These are phyloP conservation scores for Maudiozyma serrabonitensis DNA, from an alignment of 805 yeast species.

Conservation along the genomic window DNA sequence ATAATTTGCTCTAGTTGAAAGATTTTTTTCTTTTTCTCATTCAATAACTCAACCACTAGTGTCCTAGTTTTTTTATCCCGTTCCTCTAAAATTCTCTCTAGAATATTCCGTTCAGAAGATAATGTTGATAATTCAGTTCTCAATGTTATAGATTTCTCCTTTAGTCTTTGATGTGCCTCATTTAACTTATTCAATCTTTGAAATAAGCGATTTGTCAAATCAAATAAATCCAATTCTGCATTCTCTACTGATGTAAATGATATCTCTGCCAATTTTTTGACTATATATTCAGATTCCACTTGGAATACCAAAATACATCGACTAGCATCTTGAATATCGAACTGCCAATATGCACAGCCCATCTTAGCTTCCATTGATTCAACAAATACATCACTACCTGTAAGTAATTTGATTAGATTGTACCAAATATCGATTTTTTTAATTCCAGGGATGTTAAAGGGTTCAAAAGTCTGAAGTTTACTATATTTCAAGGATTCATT, in stretches of 20 bases:
- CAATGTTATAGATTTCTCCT: neutral
- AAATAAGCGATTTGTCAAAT: constrained; percentile 13
- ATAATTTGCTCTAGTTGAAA: constrained; percentile 10
- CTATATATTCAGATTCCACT: constrained; percentile 8
- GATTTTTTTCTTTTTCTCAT: constrained; percentile 22
- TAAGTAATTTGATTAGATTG: constrained; percentile 13
- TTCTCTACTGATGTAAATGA: constrained; percentile 6
- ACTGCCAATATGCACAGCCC: constrained; percentile 11
- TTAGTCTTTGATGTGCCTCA: constrained; percentile 3
- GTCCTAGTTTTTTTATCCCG: constrained; percentile 17
- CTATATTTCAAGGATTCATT: neutral
- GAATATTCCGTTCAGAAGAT: constrained; percentile 5
- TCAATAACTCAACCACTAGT: constrained; percentile 16
- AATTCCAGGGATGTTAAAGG: neutral
- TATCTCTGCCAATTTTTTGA: constrained; percentile 18
- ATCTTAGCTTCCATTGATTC: constrained; percentile 4
- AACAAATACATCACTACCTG: constrained; percentile 11
- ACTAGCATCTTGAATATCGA: constrained; percentile 1
- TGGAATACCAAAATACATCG: constrained; percentile 18
- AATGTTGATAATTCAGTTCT: constrained; percentile 2
- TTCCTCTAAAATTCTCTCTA: constrained; percentile 9
- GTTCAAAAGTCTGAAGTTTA: constrained; percentile 9
- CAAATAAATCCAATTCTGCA: constrained; percentile 21
- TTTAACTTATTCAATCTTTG: constrained; percentile 9
- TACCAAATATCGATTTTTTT: constrained; percentile 14